Base-by-base conservation (phyloP, 768 basidiomycete genomes). In the Serendipita vermifera region DNA sequence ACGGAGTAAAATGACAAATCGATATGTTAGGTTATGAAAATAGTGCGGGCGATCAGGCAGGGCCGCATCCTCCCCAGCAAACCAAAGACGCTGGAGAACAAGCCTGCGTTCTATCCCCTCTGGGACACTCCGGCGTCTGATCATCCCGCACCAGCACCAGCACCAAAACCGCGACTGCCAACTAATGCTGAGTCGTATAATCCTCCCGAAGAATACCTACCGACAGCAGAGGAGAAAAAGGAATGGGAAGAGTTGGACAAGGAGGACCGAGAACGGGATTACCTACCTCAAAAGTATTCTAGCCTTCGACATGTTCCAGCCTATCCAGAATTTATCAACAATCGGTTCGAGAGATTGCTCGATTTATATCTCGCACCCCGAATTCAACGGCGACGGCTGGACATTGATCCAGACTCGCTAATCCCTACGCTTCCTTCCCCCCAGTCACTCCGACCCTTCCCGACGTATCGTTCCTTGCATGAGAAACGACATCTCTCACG, bases 111-210 rank as follows among this genome's bases (percentile, higher is more conserved):
- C 62, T 94, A 90, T 67, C 75, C 83, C 14, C 86, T 99, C 58
- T 99, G 96, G 96, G 82, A 82, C 31, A 68, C 68, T 24, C 81
- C 87, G 60, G 74, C 79, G 9, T 67, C 69, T 15, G 73, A 74
- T 2, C 83, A 87, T 61, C 75, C 85, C 1, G 90, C 96, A 56
- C 89, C 91, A 29, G 81, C 92, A 59, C 87, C 93, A 31, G 93
- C 96, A 9, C 96, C 96, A 1, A 96, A 97, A 69, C 79, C 81
- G 1, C 77, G 78, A 14, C 80, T 96, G 1, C 96, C 96, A 2
- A 87, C 82, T 11, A 86, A 97, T 62, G 81, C 85, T n/a, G 93
- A 98, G 70, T 98, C 94, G 0, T 99, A 98, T 69, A 99, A 99
- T 66, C 96, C 96, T 31, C 96, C 96, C 4, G 89, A 83, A 64